Percentiles rank a stretch among this genome's conserved stretches.
Evolutionary conservation across 805 yeast species (phyloP).

Genomic region (Scheffersomyces stipitis): DNA sequence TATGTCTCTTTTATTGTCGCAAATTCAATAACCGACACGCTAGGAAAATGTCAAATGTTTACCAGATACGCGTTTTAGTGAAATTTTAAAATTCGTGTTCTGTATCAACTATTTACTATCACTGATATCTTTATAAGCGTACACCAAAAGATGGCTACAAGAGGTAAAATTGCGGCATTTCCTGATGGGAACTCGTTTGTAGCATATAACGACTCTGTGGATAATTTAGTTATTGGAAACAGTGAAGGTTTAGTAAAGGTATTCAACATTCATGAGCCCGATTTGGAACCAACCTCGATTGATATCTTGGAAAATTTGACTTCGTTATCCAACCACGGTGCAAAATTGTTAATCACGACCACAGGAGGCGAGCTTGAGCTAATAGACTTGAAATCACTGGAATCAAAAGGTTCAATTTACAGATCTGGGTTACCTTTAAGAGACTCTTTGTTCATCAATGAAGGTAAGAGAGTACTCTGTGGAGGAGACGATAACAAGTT

Average conservation of each 20-base stretch:
- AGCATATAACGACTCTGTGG: conserved; percentile 17
- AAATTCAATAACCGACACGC: no score
- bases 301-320: conserved; percentile 52
- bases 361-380: conserved; percentile 45
- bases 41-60: no score
- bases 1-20: no score
- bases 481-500: conserved; percentile 71
- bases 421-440: conserved; percentile 49
- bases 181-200: conserved; percentile 43
- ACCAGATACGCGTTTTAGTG: no score
- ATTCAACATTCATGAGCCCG: conserved; percentile 46
- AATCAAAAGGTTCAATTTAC: conserved; percentile 37
- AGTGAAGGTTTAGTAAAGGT: conserved; percentile 55
- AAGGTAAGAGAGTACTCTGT: conserved; percentile 54
- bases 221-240: conserved; percentile 51
- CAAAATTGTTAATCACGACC: conserved; percentile 33
- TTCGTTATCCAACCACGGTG: conserved; percentile 29
- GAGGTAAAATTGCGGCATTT: conserved; percentile 33
- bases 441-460: conserved; percentile 58
- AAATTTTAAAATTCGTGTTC: no score
- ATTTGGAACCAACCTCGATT: conserved; percentile 60
- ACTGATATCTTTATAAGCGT: no score
- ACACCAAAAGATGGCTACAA: conserved; percentile 3
- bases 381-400: conserved; percentile 30
- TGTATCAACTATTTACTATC: no score